Evolutionary conservation across 2,329 filamentous ascomycete species (phyloP).

Genomic region (Neonectria faginata): DNA sequence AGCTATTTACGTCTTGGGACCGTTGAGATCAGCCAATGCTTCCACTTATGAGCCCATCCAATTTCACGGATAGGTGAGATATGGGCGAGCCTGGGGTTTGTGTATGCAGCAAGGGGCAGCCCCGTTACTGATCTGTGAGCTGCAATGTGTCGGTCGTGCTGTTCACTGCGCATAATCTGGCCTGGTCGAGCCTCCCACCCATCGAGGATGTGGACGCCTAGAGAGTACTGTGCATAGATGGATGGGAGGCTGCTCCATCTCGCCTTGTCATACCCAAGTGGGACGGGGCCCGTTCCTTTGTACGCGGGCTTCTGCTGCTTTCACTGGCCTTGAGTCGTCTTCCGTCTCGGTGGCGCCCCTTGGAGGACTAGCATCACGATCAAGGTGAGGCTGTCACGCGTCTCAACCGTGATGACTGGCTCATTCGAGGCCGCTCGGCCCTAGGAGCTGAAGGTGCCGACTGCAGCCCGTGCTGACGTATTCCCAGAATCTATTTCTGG

Average conservation of each 20-base stretch:
- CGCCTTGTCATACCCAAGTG: background rate
- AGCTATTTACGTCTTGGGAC: background rate
- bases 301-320: background rate
- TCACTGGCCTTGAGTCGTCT: background rate
- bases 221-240: background rate
- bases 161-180: conserved; percentile 5
- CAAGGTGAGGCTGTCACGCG: background rate
- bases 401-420: background rate
- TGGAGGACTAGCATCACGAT: background rate
- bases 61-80: background rate
- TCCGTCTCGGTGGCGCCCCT: background rate
- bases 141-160: conserved; percentile 5
- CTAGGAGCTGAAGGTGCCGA: background rate
- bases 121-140: background rate
- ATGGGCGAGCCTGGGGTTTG: background rate
- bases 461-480: background rate
- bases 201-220: background rate
- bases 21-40: background rate
- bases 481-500: background rate
- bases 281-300: background rate
- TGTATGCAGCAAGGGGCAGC: background rate
- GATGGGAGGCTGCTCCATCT: conserved; percentile 5
- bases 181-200: background rate
- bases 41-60: conserved; percentile 6
- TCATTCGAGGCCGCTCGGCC: background rate